Conservation (phyloP, 202 grass and related monocot species). For the Panicum hallii region DNA sequence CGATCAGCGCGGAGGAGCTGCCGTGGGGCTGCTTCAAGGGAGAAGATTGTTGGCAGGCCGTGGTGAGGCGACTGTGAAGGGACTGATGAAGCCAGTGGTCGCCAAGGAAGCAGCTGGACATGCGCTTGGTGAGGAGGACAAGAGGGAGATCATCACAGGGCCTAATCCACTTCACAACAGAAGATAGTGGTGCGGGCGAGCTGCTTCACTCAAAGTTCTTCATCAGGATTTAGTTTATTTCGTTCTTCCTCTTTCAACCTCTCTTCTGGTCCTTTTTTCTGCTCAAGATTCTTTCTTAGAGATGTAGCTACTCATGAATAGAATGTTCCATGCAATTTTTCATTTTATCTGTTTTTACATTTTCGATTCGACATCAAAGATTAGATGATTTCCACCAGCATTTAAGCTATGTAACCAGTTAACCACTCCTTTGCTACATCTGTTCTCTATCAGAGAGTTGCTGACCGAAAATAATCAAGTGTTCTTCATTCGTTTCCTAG, state of each 20-base stretch:
- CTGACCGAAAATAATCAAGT: background rate
- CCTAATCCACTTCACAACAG: conserved; percentile 71
- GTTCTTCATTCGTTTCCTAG: background rate
- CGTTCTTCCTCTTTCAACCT: background rate
- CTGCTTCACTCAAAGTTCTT: background rate
- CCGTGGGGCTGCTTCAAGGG: background rate
- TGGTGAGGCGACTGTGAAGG: background rate
- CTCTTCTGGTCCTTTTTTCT: background rate
- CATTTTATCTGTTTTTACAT: background rate
- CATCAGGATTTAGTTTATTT: conserved; percentile 12
- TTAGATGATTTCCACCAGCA: background rate
- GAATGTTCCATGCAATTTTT: background rate
- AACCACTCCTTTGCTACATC: background rate
- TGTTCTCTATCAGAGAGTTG: background rate
- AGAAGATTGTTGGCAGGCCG: conserved; percentile 14
- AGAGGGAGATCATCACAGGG: conserved; percentile 62
- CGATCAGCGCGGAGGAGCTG: background rate
- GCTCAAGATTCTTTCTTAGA: conserved; percentile 1
- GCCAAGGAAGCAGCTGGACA: background rate
- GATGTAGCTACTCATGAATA: background rate
- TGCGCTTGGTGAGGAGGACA: conserved; percentile 48
- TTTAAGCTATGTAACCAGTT: background rate
- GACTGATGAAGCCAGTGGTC: background rate
- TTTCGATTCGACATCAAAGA: background rate
- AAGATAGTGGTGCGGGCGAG: conserved; percentile 40